Evolutionary conservation across 2,329 filamentous ascomycete species (phyloP), one percentile per base, ranked within the genome.

Genomic region (Immersiporthe knoxdaviesiana): DNA sequence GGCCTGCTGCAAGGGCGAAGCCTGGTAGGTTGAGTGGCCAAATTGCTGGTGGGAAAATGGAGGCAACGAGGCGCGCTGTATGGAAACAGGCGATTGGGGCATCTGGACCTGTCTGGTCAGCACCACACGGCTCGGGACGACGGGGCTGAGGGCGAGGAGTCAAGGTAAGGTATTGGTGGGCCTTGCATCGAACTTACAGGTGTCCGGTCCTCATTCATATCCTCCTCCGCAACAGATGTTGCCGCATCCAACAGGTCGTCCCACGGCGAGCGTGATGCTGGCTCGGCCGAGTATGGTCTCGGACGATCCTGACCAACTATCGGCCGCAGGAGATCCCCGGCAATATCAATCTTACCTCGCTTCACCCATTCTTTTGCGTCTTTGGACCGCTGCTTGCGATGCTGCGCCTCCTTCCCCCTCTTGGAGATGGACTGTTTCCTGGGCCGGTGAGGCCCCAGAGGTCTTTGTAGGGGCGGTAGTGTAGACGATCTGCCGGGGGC

Each of bases 181-280:
- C 74, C 90, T 85, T 87, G 97, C 92, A 21, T 8, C 11, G 75
- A 72, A 75, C 90, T 85, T 87, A 97, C 92, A 76, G 92, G 92
- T 78, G 93, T 97, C 78, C 95, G 88, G 79, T 97, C 94, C 77
- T 94, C 94, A 78, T 97, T 93, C 77, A 96, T 87, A 75, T 91
- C 95, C 81, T 97, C 94, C 3, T 93, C 97, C 37, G 94, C 94
- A 71, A 71, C 67, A 47, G 93, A 97, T 41, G 95, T 94, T 67
- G 87, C 95, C 65, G 95, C 95, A 80, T 97, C 94, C 73, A 98
- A 97, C 71, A 98, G 85, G 79, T 98, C 95, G 80, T 97, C 93
- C 96, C 95, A 98, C 75, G 95, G 87, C 82, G 92, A 92, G 70
- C 92, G 91, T 27, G 88, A 89, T 68, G 91, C 88, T 32, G 94